Evolutionary conservation across 148 eudicot species (phyloP), one percentile per base, ranked within the genome.

Genomic region (Persicaria tinctoria): DNA sequence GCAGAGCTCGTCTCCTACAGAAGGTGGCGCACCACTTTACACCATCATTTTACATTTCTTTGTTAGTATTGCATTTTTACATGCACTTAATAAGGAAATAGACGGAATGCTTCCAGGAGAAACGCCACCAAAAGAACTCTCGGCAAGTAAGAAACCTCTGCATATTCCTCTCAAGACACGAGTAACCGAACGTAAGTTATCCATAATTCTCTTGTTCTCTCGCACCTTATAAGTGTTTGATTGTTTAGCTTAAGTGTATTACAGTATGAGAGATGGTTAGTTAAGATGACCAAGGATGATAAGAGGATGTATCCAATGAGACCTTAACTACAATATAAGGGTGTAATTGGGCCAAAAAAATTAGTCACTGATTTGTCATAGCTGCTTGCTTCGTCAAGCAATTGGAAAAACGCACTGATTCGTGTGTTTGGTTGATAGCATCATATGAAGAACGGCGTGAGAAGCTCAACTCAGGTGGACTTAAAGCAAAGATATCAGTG

Each of bases 111-210:
- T 79, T 81, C 45, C 89, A 93, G 98, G 85, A 55, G 82, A 51
- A 63, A 76, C 68, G 73, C 70, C 73, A 48, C 73, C 63, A 48
- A 75, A 56, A 59, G 59, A 79, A 49, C 63, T 47, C 74, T 68
- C 27, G 1, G 76, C 79, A 75, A 82, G 76, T 72, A 88, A 78
- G 80, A 86, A 78, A 73, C 76, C 85, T 78, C 46, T 78, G 27
- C 89, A 93, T 81, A 72, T 88, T 79, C 87, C 89, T 54, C 81
- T 93, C 56, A 73, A 84, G 87, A 82, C 80, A 54, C 85, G 98
- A 17, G 86, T 85, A 73, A 89, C 96, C 72, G 98, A 93, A 79
- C 98, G 98, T 93, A 78, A 85, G 98, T 84, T 74, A 76, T 74
- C n/a, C 59, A 20, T 57, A 8, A 4, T 59, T 59, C 66, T 55